Conservation (phyloP, 345 rosid genomes). For the Combretum micranthum region DNA sequence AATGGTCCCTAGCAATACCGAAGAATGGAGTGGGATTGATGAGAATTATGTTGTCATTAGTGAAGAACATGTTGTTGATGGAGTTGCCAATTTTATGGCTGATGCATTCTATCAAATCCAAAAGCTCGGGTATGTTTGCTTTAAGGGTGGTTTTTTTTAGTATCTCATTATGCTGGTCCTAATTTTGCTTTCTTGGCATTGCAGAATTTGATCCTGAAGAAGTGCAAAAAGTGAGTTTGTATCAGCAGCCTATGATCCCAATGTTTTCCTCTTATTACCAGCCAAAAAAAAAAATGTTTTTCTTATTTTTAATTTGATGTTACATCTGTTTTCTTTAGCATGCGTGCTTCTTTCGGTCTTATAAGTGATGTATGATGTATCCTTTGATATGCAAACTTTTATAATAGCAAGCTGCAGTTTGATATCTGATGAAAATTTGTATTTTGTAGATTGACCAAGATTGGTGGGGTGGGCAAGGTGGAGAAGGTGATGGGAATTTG, state of each 20-base stretch:
- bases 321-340: too few species aligned
- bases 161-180: constrained; percentile 7
- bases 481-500: constrained; percentile 69
- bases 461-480: constrained; percentile 53
- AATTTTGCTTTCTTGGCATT: constrained; percentile 17
- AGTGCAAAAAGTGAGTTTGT: constrained; percentile 61
- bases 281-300: too few species aligned
- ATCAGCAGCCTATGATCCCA: background rate
- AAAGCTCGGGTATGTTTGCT: constrained; percentile 49
- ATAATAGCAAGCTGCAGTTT: background rate
- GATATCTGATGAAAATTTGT: constrained; percentile 3
- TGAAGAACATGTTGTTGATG: constrained; percentile 86
- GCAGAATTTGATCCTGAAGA: constrained; percentile 77
- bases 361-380: too few species aligned
- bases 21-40: constrained; percentile 76
- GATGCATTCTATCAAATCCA: constrained; percentile 75
- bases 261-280: too few species aligned
- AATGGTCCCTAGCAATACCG: constrained; percentile 67
- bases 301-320: too few species aligned
- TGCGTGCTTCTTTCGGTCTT: too few species aligned
- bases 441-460: constrained; percentile 52
- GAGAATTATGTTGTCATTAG: constrained; percentile 63
- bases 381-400: too few species aligned
- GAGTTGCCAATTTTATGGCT: constrained; percentile 90
- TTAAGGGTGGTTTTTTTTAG: background rate